These are phyloP conservation scores for Pseudocercospora crystallina DNA, from an alignment of 2,329 filamentous ascomycete genomes.

Conservation along the genomic window DNA sequence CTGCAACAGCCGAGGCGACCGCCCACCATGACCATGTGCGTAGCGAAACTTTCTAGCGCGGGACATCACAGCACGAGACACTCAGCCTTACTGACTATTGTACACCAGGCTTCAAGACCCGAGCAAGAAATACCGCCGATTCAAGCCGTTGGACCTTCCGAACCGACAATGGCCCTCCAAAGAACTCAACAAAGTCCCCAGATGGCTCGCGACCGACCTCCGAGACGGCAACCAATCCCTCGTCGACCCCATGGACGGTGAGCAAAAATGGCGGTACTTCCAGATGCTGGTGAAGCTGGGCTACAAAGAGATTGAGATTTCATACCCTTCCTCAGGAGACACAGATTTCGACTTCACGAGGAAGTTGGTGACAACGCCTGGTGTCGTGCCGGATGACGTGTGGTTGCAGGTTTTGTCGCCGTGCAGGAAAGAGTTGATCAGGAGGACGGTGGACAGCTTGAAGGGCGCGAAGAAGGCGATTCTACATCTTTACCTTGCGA, in stretches of 20 bases:
- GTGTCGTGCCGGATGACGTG: slow-evolving; percentile 81
- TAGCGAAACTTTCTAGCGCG: neutral
- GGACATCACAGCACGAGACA: neutral
- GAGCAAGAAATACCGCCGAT: slow-evolving; percentile 67
- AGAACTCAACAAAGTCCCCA: slow-evolving; percentile 76
- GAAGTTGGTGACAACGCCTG: slow-evolving; percentile 79
- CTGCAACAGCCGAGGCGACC: slow-evolving; percentile 3
- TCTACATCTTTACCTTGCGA: slow-evolving; percentile 93
- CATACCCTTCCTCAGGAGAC: slow-evolving; percentile 90
- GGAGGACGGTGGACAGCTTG: slow-evolving; percentile 82
- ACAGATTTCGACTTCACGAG: slow-evolving; percentile 96
- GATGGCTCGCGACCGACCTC: slow-evolving; percentile 87
- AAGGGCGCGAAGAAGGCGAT: slow-evolving; percentile 90
- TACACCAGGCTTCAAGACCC: slow-evolving; percentile 54
- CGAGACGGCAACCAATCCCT: slow-evolving; percentile 93
- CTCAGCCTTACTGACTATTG: slow-evolving; percentile 4
- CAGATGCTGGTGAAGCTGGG: slow-evolving; percentile 88
- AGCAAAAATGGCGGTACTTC: slow-evolving; percentile 95
- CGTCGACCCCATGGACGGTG: slow-evolving; percentile 91
- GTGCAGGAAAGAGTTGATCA: slow-evolving; percentile 87
- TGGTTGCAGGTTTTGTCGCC: slow-evolving; percentile 90
- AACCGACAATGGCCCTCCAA: slow-evolving; percentile 82
- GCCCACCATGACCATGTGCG: slow-evolving; percentile 14
- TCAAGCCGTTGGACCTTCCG: slow-evolving; percentile 65
- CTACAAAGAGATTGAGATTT: slow-evolving; percentile 97